A percentile compares a stretch with the other conserved stretches of the same genome.
These are phyloP conservation scores for Penicillium bovifimosum DNA, from an alignment of 495 filamentous ascomycete genomes.

Conservation along the genomic window DNA sequence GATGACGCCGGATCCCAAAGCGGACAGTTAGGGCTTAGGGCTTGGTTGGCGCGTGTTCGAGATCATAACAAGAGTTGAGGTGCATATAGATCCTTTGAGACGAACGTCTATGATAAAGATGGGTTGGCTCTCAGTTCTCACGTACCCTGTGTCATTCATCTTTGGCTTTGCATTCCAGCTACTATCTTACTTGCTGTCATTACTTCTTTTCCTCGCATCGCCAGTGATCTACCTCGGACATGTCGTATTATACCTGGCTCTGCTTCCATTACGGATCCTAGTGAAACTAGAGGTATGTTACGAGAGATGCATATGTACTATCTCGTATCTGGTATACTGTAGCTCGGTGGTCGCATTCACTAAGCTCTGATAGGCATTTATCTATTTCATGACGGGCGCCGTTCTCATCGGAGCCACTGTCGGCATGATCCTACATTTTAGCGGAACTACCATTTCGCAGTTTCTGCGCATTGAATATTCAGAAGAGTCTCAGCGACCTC, in stretches of 20 bases:
- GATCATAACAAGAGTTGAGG: constrained; percentile 3
- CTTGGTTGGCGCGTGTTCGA: constrained; percentile 5
- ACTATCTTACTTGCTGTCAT: constrained; percentile 25
- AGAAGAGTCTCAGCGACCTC: constrained; percentile 7
- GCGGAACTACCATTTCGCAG: constrained; percentile 14
- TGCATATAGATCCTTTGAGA: not conserved
- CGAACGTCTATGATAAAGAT: constrained; percentile 6
- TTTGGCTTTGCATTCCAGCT: constrained; percentile 36
- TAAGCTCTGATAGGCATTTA: constrained; percentile 16
- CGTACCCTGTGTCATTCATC: constrained; percentile 3
- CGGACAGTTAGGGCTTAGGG: constrained; percentile 26
- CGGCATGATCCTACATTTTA: constrained; percentile 17
- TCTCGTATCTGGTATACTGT: not conserved
- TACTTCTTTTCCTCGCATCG: constrained; percentile 31
- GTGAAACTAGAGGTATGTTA: constrained; percentile 58
- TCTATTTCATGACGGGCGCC: constrained; percentile 22
- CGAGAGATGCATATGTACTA: not conserved
- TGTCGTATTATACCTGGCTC: constrained; percentile 28
- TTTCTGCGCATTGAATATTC: constrained; percentile 11
- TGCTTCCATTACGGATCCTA: constrained; percentile 43
- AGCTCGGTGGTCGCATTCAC: not conserved
- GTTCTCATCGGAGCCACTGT: constrained; percentile 16
- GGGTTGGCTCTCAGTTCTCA: constrained; percentile 1
- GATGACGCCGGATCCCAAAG: constrained; percentile 21
- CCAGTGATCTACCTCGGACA: constrained; percentile 44